phyloP scores from a whole-genome alignment of 2,329 filamentous ascomycete species.

The Colletotrichum salicis region DNA sequence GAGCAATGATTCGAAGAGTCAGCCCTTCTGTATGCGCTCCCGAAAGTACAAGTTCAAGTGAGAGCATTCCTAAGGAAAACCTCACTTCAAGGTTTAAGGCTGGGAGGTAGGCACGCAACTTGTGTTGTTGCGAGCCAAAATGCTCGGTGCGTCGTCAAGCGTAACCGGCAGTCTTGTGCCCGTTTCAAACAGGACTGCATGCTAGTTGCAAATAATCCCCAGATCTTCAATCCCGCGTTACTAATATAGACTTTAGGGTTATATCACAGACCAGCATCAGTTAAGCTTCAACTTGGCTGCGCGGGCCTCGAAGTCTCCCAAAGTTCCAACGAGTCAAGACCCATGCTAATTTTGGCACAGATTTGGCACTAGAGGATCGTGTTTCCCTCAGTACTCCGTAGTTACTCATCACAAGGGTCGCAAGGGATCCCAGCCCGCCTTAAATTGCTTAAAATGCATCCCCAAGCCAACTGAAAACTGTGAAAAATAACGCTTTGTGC shows the following conservation, averaged over 20 bases:
- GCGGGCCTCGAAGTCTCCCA: background rate
- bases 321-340: background rate
- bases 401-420: background rate
- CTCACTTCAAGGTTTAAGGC: too few species aligned
- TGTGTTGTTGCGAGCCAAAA: too few species aligned
- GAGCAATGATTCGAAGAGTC: too few species aligned
- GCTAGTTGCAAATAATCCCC: background rate
- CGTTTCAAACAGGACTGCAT: background rate
- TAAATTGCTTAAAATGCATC: background rate
- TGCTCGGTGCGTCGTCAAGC: too few species aligned
- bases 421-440: background rate
- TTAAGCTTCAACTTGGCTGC: background rate
- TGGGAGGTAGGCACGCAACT: too few species aligned
- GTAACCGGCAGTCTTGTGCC: too few species aligned
- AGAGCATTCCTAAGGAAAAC: too few species aligned
- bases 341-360: background rate
- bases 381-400: background rate
- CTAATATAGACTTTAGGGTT: background rate
- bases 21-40: too few species aligned
- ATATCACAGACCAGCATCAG: background rate
- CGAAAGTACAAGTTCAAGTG: too few species aligned
- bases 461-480: background rate
- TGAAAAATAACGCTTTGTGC: background rate
- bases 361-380: background rate
- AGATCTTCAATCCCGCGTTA: background rate